Conservation (phyloP, 2,329 filamentous ascomycete species). For the Aspergillus transmontanensis region DNA sequence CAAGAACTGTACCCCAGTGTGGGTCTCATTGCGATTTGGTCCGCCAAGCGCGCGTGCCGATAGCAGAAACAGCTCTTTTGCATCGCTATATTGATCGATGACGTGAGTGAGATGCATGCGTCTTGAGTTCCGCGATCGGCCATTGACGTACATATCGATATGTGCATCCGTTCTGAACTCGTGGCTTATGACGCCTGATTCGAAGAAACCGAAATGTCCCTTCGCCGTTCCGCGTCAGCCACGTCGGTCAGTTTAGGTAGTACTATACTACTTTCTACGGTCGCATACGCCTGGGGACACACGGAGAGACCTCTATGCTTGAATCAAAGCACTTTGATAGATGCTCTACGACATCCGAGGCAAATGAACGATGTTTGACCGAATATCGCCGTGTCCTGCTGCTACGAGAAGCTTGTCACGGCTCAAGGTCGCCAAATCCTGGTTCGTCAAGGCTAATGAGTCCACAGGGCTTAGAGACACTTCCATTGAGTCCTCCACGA, state of each 20-base stretch:
- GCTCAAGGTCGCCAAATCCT: neutral
- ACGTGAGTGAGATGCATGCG: neutral
- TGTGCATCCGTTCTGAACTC: neutral
- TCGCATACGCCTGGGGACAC: neutral
- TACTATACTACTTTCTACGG: neutral
- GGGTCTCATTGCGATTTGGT: neutral
- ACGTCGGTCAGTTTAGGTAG: neutral
- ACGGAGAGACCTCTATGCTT: accelerated
- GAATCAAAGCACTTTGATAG: accelerated
- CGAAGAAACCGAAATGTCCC: neutral
- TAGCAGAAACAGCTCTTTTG: neutral
- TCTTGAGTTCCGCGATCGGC: neutral
- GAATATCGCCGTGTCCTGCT: neutral
- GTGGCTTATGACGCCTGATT: neutral
- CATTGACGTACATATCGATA: neutral
- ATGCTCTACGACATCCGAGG: neutral
- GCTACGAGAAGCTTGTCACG: neutral
- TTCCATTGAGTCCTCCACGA: neutral
- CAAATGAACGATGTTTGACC: neutral
- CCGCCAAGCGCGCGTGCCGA: neutral
- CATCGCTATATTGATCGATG: neutral
- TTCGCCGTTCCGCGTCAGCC: neutral
- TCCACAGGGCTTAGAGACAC: neutral
- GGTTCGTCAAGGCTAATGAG: neutral
- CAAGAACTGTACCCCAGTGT: neutral